phyloP scores from a whole-genome alignment of 805 yeast genomes.

The Candida fluviatilis region DNA sequence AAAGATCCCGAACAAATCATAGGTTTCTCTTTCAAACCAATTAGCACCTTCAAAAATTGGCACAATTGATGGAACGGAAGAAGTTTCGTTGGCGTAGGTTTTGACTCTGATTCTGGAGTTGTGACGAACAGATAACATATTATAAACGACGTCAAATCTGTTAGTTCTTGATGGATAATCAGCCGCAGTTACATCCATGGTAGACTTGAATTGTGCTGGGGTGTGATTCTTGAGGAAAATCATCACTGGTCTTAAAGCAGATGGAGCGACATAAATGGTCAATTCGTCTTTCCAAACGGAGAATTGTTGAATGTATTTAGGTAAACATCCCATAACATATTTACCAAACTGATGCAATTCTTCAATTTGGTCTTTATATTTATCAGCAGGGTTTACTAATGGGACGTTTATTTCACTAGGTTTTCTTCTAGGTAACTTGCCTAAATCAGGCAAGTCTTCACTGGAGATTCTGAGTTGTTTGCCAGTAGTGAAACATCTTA shows the following conservation, averaged over 20 bases:
- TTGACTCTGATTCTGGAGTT: conserved; percentile 85
- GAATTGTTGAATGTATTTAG: conserved; percentile 78
- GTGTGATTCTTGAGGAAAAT: conserved; percentile 73
- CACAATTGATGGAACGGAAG: conserved; percentile 78
- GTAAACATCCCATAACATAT: conserved; percentile 72
- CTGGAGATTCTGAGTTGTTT: background rate
- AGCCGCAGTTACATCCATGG: conserved; percentile 80
- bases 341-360: conserved; percentile 79
- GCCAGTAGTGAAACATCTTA: background rate
- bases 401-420: conserved; percentile 38
- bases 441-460: conserved; percentile 30
- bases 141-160: conserved; percentile 85
- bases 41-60: conserved; percentile 74
- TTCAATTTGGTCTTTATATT: conserved; percentile 60
- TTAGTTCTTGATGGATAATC: conserved; percentile 82
- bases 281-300: conserved; percentile 91
- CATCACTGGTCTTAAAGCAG: conserved; percentile 67
- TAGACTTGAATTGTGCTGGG: conserved; percentile 72
- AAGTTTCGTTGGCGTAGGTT: conserved; percentile 80
- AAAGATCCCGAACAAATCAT: conserved; percentile 82
- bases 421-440: conserved; percentile 34
- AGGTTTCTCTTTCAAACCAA: conserved; percentile 89
- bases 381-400: conserved; percentile 73
- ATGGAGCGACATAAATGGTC: conserved; percentile 69
- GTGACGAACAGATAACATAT: conserved; percentile 73